These are phyloP conservation scores for Cladosporium sp. DNA, from an alignment of 2,329 filamentous ascomycete species.

Conservation along the genomic window DNA sequence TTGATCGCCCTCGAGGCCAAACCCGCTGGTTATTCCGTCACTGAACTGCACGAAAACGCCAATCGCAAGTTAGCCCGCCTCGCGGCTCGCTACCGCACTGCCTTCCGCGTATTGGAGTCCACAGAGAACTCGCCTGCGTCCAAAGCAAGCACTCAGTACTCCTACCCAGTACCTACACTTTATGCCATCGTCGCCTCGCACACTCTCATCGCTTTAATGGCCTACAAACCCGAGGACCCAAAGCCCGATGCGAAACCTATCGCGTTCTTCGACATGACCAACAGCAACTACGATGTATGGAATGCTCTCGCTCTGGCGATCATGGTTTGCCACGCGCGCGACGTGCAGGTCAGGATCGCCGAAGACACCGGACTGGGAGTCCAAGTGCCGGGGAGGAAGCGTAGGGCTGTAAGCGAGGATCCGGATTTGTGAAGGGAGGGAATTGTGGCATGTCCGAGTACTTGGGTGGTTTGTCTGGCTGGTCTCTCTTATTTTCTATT, in stretches of 20 bases:
- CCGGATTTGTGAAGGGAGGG: slow-evolving; percentile 3
- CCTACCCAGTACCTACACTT: slow-evolving; percentile 48
- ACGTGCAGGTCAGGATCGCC: slow-evolving; percentile 50
- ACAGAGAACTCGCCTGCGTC: slow-evolving; percentile 30
- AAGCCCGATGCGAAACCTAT: slow-evolving; percentile 37
- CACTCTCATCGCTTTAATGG: slow-evolving; percentile 54
- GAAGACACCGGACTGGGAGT: slow-evolving; percentile 34
- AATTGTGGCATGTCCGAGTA: not conserved
- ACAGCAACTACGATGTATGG: slow-evolving; percentile 60
- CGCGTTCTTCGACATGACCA: slow-evolving; percentile 55
- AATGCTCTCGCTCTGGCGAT: slow-evolving; percentile 60
- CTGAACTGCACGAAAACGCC: slow-evolving; percentile 40
- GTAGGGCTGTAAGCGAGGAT: slow-evolving; percentile 11
- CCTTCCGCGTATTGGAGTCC: slow-evolving; percentile 33
- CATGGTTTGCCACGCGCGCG: slow-evolving; percentile 54
- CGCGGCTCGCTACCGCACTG: slow-evolving; percentile 44
- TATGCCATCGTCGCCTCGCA: slow-evolving; percentile 57
- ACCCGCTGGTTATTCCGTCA: slow-evolving; percentile 41
- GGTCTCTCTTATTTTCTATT: too few relatives aligned
- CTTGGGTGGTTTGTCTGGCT: not conserved
- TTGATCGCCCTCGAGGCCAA: slow-evolving; percentile 50
- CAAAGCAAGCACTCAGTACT: slow-evolving; percentile 23
- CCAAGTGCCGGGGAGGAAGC: not conserved
- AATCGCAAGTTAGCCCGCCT: slow-evolving; percentile 47
- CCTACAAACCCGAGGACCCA: slow-evolving; percentile 46